Percentiles rank a stretch among this genome's conserved stretches.
These are phyloP conservation scores for Pseudozyma hubeiensis DNA, from an alignment of 1,284 basidiomycete genomes.

Conservation along the genomic window DNA sequence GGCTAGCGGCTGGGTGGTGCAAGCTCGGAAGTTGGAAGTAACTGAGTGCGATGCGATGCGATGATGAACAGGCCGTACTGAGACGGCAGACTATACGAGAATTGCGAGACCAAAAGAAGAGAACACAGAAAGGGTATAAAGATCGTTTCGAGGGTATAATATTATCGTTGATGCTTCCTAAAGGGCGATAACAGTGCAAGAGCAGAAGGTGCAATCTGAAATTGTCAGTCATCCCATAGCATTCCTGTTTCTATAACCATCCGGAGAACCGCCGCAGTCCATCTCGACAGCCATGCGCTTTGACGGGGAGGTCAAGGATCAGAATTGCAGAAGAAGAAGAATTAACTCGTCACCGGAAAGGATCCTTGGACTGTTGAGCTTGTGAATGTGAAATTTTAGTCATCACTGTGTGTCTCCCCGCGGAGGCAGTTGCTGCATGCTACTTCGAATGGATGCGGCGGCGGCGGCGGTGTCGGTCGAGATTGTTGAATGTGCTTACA, in stretches of 20 bases:
- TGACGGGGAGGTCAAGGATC: slow-evolving; percentile 4
- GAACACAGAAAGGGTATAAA: slow-evolving; percentile 8
- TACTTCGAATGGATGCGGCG: not conserved
- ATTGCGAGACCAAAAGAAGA: not conserved
- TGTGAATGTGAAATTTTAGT: slow-evolving; percentile 55
- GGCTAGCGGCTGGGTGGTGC: too few relatives aligned
- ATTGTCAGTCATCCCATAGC: too few relatives aligned
- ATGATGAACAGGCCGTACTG: not conserved
- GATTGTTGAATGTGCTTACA: not conserved
- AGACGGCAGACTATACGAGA: not conserved
- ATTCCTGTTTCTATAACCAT: too few relatives aligned
- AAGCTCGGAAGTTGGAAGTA: too few relatives aligned
- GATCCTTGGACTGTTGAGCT: slow-evolving; percentile 55
- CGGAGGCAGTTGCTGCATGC: too few relatives aligned
- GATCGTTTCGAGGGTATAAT: too few relatives aligned
- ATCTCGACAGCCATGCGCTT: too few relatives aligned
- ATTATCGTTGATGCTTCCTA: too few relatives aligned
- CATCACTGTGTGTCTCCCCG: slow-evolving; percentile 27
- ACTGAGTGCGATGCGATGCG: not conserved
- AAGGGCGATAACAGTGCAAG: too few relatives aligned
- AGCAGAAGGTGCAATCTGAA: too few relatives aligned
- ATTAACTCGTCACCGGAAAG: slow-evolving; percentile 44
- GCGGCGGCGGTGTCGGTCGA: too few relatives aligned
- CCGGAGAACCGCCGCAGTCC: too few relatives aligned
- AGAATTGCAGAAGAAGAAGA: slow-evolving; percentile 60